A percentile compares a stretch with the other conserved stretches of the same genome.
phyloP scores from a whole-genome alignment of 768 basidiomycete species.

The Mycena chlorophos region DNA sequence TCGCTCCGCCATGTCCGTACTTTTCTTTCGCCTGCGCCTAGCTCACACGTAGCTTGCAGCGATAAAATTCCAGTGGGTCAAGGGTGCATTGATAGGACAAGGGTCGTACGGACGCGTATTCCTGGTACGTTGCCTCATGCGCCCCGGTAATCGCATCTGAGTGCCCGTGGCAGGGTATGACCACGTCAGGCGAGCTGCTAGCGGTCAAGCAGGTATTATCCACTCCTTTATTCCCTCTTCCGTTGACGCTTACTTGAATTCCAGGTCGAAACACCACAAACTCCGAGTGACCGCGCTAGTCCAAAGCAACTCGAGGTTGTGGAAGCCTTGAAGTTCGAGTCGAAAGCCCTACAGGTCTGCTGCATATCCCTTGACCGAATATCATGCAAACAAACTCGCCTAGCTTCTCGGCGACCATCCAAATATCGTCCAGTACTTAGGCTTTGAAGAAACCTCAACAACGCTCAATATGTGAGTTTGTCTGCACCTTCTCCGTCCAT shows the following conservation, averaged over 20 bases:
- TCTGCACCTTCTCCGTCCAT: not conserved
- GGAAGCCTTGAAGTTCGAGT: slow-evolving; percentile 83
- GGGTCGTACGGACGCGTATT: slow-evolving; percentile 96
- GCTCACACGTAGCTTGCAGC: no score
- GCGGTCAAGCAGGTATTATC: slow-evolving; percentile 97
- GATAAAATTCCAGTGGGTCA: slow-evolving; percentile 76
- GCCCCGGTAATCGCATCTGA: no score
- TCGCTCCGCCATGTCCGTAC: not conserved
- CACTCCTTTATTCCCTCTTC: no score
- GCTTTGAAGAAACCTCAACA: slow-evolving; percentile 74
- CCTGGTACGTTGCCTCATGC: slow-evolving; percentile 34
- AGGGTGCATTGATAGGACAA: slow-evolving; percentile 88
- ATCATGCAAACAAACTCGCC: not conserved
- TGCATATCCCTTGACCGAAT: not conserved
- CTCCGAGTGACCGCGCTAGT: slow-evolving; percentile 68
- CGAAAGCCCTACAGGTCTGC: slow-evolving; percentile 50
- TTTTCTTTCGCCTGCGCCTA: not conserved
- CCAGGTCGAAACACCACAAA: slow-evolving; percentile 85
- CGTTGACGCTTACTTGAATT: no score
- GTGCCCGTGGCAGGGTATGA: slow-evolving; percentile 52
- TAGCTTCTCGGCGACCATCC: slow-evolving; percentile 59
- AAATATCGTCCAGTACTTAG: slow-evolving; percentile 91
- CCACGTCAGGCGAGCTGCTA: slow-evolving; percentile 87
- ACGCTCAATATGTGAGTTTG: slow-evolving; percentile 75
- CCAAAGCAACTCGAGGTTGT: slow-evolving; percentile 66